Base-by-base conservation (phyloP, 495 filamentous ascomycete genomes). In the Poronia punctata region DNA sequence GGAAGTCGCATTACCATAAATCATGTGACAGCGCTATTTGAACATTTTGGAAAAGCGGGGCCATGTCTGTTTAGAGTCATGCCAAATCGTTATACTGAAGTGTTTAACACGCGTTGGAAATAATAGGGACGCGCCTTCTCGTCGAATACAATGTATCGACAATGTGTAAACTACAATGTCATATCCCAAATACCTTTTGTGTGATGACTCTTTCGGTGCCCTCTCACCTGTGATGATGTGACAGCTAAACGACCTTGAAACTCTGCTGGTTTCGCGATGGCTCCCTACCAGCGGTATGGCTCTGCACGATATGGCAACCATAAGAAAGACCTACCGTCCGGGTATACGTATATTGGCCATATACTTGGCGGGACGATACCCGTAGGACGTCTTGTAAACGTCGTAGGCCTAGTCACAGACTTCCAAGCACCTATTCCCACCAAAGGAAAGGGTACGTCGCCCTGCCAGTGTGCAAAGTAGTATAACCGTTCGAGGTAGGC, bases 321-420 rank as follows among this genome's bases (percentile, higher is more conserved):
- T 3, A 35, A 38, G 27, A 31, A 20, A 20, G 7, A 31, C 4
- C 53, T 64, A 19, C 67, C 67, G n/a, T 19, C 50, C 1, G 39
- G 52, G 9, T 64, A 61, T 41, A 44, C 31, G 7, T 36, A 19
- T 8, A 50, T 72, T 18, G 34, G 37, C 7, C 52, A 59, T 22
- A 50, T 67, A 25, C 40, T 61, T 10, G 57, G 66, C 2, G 35
- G 37, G 40, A 33, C 21, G 32, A 3, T 35, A 17, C 32, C 41
- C 1, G 10, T 40, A 3, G 62, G 63, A 4, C 38, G 12, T 2
- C 42, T 75, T 3, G 55, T 72, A n/a, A 65, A 53, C 45, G 62
- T 75, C 22, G 60, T 75, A 19, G 74, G 74, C 18, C 31, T 75
- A 15, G 60, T 74, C 1, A 68, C 55, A 26, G 76, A 82, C 34